Evolutionary conservation across 2,329 filamentous ascomycete species (phyloP), one percentile per base, ranked within the genome.

Genomic region (Lizonia empirigonia): DNA sequence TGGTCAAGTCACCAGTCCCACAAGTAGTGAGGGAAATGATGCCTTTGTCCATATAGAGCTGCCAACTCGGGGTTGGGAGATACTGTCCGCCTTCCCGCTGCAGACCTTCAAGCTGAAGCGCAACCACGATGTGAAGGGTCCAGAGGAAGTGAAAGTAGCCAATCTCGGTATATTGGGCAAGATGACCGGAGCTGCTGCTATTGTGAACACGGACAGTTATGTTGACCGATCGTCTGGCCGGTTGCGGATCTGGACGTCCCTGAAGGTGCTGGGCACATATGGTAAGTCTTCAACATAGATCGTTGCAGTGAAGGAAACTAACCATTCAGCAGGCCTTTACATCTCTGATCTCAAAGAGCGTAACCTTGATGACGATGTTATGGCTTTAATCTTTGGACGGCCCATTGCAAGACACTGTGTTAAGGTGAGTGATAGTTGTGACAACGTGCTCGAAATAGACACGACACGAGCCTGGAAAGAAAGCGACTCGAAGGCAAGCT

Each of bases 141-240:
- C 63, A 7, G 42, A 57, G 1, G 62, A 71, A 0, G 76, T 87
- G 0, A 75, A 75, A 34, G 78, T 92, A 1, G 85, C 90, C 0
- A 85, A 88, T 15, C 73, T 97, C 1, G 93, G 93, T 0, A 77
- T 97, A 2, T 59, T 96, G 3, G 88, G 83, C 2, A 96, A 97
- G 73, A 96, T 97, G 89, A 91, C 91, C 0, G 93, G 91, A 0
- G 85, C 87, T 1, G 91, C 90, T 1, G 91, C 91, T 0, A 81
- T 96, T 7, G 77, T 87, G 1, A 80, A 78, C 29, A 86, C 78
- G n/a, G 79, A 82, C 22, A 80, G 86, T 35, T 81, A 80, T 26
- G 69, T 86, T 60, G 74, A 81, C 27, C 77, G 80, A 7, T 55
- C 52, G 3, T 86, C 84, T 49, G 85, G 85, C 0, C 77, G 84